Evolutionary conservation across 768 basidiomycete species (phyloP), one percentile per base, ranked within the genome.

Genomic region (Suillus tomentosus): DNA sequence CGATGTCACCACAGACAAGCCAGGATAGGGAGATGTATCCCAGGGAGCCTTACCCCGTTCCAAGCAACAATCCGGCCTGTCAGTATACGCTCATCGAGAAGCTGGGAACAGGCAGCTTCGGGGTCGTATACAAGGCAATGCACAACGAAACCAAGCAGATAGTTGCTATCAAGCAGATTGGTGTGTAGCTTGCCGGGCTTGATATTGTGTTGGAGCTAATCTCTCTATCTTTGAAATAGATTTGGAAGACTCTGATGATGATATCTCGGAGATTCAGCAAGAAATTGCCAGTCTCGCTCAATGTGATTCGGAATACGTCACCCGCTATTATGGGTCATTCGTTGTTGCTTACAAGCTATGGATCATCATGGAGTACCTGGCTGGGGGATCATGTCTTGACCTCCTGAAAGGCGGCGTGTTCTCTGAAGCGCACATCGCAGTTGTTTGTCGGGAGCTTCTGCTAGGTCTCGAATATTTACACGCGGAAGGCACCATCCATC

Each of bases 351-450:
- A 96, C 82, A 96, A 98, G 77, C 82, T 99, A 27, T 99, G 97
- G 97, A 99, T 99, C 73, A 80, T 99, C 71, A 99, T 99, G 97
- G 97, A 99, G 77, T 99, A 94, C 78, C 89, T 99, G 61, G 95
- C 95, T 0, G 97, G 97, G 50, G 97, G 97, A n/a, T 97, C 95
- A 34, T 98, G 97, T 78, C 85, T 98, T 62, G 97, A 99, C 77
- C 84, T 99, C 62, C 86, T 99, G 69, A 97, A 96, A 77, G 86
- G 94, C 1, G 96, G 94, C 34, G 80, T 85, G 37, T 97, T 98
- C 76, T 87, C 90, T 15, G 97, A 99, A 77, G 84, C 87, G 0
- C 96, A 99, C 72, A 99, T 99, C 68, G 95, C 97, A 8, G 90
- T 97, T 68, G 86, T 98, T 66, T 95, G 94, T 71, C 91, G 94